Percentiles rank a stretch among this genome's conserved stretches.
Conservation (phyloP, 2,329 filamentous ascomycete genomes). For the Fusarium sp. region DNA sequence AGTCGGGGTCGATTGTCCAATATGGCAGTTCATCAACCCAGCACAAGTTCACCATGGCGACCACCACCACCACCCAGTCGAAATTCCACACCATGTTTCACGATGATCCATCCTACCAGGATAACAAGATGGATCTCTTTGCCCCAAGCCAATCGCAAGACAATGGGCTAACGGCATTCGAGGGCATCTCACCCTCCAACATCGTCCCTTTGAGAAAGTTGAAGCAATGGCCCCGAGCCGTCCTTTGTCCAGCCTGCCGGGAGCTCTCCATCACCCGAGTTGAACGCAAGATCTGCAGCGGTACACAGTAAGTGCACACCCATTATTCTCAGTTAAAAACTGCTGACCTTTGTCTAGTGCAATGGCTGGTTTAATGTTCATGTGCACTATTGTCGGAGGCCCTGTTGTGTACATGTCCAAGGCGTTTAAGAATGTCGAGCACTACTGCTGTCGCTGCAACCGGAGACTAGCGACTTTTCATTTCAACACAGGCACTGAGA, state of each 20-base stretch:
- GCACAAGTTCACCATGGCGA: not conserved
- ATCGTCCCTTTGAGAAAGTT: constrained; percentile 35
- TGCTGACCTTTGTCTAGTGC: constrained; percentile 1
- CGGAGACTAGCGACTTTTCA: constrained; percentile 37
- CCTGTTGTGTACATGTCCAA: constrained; percentile 30
- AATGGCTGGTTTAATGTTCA: constrained; percentile 38
- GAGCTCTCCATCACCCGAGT: constrained; percentile 38
- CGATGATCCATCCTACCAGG: not conserved
- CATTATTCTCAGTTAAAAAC: no score
- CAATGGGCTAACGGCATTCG: constrained; percentile 24
- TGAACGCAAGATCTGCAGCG: constrained; percentile 36
- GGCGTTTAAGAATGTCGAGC: constrained; percentile 40
- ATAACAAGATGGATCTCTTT: constrained; percentile 27
- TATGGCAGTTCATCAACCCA: not conserved
- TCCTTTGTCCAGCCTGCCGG: constrained; percentile 37
- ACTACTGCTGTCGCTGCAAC: constrained; percentile 43
- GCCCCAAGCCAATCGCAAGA: not conserved
- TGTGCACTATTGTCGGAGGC: constrained; percentile 32
- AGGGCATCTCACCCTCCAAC: constrained; percentile 31
- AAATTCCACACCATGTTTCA: not conserved
- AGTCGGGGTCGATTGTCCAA: not conserved
- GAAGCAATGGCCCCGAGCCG: constrained; percentile 37
- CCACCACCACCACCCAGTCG: constrained; percentile 6
- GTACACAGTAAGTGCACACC: constrained; percentile 35
- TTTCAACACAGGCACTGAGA: constrained; percentile 38